Evolutionary conservation across 1,284 basidiomycete species (phyloP), one percentile per base, ranked within the genome.

Genomic region (Ustilago trichophora): DNA sequence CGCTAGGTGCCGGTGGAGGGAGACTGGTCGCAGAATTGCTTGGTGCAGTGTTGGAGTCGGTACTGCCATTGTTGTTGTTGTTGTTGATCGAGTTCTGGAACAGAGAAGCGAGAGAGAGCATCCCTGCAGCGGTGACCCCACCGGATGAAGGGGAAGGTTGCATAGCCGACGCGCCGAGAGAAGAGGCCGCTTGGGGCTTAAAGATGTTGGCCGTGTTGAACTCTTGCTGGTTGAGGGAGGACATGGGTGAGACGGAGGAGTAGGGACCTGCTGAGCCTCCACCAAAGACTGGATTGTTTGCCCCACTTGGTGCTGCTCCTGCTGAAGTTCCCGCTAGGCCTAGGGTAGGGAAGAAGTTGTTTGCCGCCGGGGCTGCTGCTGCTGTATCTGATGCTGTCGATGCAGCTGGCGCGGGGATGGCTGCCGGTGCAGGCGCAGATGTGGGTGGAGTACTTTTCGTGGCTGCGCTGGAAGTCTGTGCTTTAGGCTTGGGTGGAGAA

Each of bases 161-260:
- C 58, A 62, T 52, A 24, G 25, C 36, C 12, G 33, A n/a, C 6
- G 26, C 26, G 8, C 51, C 58, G n/a, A n/a, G n/a, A n/a, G 49
- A 22, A 13, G 21, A 32, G 9, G 34, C 10, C 3, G 53, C 49
- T 51, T 68, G 65, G 9, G 43, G 54, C 26, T 68, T 68, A 42
- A 64, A 69, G 37, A 69, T 48, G 48, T 47, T 34, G 6, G 51
- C 47, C 0, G 55, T 32, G 27, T 52, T 44, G 35, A 55, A 59
- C 11, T 49, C 46, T 11, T 32, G 46, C 47, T 56, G 57, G 36
- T 70, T 63, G 15, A 68, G 50, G 10, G 27, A 22, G 6, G 53
- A 47, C 50, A 70, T 43, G 12, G 60, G 60, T 6, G 53, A 56
- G 8, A 38, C 60, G 7, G 57, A 60, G 27, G 62, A 65, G 36